Percentiles rank a stretch among this genome's conserved stretches.
phyloP scores from a whole-genome alignment of 768 basidiomycete species.

The Boletus patriciae region DNA sequence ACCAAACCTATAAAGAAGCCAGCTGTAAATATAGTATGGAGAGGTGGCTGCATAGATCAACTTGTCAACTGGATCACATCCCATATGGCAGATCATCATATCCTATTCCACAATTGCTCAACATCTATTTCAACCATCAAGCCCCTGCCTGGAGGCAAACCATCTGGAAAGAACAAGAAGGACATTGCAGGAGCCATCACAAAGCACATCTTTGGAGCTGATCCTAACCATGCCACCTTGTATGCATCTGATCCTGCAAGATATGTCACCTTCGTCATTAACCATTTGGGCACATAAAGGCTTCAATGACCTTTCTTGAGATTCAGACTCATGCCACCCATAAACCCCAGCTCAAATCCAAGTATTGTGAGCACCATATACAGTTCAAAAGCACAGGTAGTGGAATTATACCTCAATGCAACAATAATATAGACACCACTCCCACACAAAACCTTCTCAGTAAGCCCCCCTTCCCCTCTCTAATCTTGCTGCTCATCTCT shows the following conservation, averaged over 20 bases:
- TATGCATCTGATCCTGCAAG: not conserved
- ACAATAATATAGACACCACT: not conserved
- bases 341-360: not conserved
- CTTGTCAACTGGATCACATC: not conserved
- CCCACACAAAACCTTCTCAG: not conserved
- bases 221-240: not conserved
- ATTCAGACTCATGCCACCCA: not conserved
- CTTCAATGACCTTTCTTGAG: no score
- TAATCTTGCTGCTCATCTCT: not conserved
- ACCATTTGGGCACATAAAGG: no score
- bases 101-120: conserved; percentile 2
- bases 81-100: not conserved
- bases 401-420: not conserved
- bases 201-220: not conserved
- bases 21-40: not conserved
- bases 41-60: not conserved
- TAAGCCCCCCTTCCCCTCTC: not conserved
- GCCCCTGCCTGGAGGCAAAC: not conserved
- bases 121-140: not conserved
- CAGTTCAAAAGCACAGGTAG: not conserved
- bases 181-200: not conserved
- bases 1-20: not conserved
- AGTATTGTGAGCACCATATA: not conserved
- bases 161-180: conserved; percentile 9
- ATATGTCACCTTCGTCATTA: no score